Percentiles rank a stretch among this genome's conserved stretches.
Evolutionary conservation across 1,284 basidiomycete species (phyloP).

Genomic region (Grifola frondosa): DNA sequence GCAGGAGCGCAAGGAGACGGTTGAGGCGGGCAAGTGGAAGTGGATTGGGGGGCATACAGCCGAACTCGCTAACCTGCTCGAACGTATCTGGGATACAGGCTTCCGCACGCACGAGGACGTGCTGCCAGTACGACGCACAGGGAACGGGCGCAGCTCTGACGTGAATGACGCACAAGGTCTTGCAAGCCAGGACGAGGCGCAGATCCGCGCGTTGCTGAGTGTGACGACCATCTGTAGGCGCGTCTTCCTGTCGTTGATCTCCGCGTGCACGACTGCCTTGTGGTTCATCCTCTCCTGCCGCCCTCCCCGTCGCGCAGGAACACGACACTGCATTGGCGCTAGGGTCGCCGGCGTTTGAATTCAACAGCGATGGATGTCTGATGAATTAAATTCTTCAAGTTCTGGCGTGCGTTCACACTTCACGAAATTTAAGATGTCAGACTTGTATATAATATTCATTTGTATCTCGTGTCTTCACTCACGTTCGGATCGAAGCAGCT

Average conservation of each 20-base stretch:
- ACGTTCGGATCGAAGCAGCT: no score
- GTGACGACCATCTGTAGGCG: constrained; percentile 55
- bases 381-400: no score
- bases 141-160: constrained; percentile 22
- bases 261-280: constrained; percentile 27
- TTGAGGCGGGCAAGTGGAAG: constrained; percentile 54
- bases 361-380: constrained; percentile 19
- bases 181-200: constrained; percentile 31
- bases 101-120: constrained; percentile 28
- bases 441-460: no score
- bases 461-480: no score
- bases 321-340: constrained; percentile 41
- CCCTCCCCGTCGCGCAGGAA: constrained; percentile 48
- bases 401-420: no score
- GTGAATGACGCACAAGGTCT: constrained; percentile 33
- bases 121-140: constrained; percentile 5
- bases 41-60: constrained; percentile 55
- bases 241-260: constrained; percentile 47
- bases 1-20: constrained; percentile 39
- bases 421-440: no score
- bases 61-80: constrained; percentile 50
- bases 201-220: constrained; percentile 47
- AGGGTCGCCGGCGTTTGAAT: constrained; percentile 58
- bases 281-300: constrained; percentile 52
- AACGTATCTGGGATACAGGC: constrained; percentile 46